phyloP scores from a whole-genome alignment of 2,329 filamentous ascomycete species.

The Sordariomycetes sp. region DNA sequence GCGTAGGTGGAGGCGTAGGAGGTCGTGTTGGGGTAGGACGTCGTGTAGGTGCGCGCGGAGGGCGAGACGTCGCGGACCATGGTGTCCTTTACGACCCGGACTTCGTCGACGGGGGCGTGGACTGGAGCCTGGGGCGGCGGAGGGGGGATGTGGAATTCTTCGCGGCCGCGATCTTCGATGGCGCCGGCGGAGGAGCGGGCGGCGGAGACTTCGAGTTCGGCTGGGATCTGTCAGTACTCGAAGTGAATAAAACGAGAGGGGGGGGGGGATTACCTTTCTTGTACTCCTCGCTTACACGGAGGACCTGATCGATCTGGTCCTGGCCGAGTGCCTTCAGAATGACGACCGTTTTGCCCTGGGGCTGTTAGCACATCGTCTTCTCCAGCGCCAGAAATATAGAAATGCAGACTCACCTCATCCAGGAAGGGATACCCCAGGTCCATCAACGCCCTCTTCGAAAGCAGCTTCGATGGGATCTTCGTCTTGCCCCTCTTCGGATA shows the following conservation, averaged over 20 bases:
- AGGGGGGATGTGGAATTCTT: conserved; percentile 27
- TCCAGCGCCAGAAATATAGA: neutral
- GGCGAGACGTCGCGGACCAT: conserved; percentile 40
- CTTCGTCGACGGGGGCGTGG: conserved; percentile 17
- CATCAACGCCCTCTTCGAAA: conserved; percentile 69
- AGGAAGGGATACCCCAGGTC: conserved; percentile 79
- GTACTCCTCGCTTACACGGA: conserved; percentile 72
- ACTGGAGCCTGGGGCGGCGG: conserved; percentile 8
- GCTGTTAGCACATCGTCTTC: neutral
- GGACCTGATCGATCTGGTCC: conserved; percentile 82
- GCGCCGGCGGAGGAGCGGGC: conserved; percentile 35
- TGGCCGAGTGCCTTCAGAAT: conserved; percentile 78
- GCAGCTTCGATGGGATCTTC: conserved; percentile 69
- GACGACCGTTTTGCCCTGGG: conserved; percentile 69
- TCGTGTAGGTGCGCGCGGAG: conserved; percentile 20
- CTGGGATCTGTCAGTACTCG: conserved; percentile 12
- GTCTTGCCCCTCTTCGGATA: conserved; percentile 85
- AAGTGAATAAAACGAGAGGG: neutral
- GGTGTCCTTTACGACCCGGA: conserved; percentile 27
- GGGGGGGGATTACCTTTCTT: conserved; percentile 38
- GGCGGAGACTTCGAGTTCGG: conserved; percentile 31
- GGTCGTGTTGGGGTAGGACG: conserved; percentile 9
- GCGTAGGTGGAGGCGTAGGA: conserved; percentile 17
- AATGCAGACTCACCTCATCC: conserved; percentile 56
- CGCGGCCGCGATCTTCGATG: conserved; percentile 35